Base-by-base conservation (phyloP, 352 stramenopile species). In the Plasmopara muralis region DNA sequence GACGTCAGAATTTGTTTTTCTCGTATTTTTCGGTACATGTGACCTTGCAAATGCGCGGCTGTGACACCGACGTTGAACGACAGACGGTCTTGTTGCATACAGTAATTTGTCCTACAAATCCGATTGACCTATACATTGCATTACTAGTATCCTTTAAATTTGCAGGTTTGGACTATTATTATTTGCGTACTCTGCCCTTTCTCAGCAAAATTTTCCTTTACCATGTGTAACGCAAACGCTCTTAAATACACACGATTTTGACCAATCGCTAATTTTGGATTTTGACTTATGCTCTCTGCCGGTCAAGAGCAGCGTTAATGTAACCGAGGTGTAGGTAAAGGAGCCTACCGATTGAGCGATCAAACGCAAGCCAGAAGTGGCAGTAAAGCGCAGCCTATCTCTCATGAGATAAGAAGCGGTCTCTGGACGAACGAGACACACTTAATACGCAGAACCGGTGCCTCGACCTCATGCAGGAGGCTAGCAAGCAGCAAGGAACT, bases 331-430 rank as follows among this genome's bases (percentile, higher is more conserved):
- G 31, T 35, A 35, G 31, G 31, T 35, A 35, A 12, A 62, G 29
- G 50, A 57, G 51, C 39, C 43, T 46, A 41, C 28, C 56, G 55
- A 62, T 61, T 42, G 39, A 62, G 31, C 62, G 48, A 55, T 39
- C 43, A 31, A 60, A 34, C 47, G 31, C 35, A 45, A 50, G 46
- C 37, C 39, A 61, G 42, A 60, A 52, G 51, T 47, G 34, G 38
- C 51, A 60, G 35, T 49, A 61, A 64, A 67, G 54, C 54, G 38
- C 33, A 53, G 53, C 25, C 42, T 46, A 28, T 55, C 9, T 29
- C 47, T 14, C 33, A 30, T 29, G 48, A 66, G 43, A 64, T 43
- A 53, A 33, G 30, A 58, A 67, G 60, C 40, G 42, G 47, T 59
- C 53, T 41, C 31, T 16, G 38, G 50, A 25, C 45, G 51, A 51